Evolutionary conservation across 2,329 filamentous ascomycete genomes (phyloP), one percentile per base, ranked within the genome.

Genomic region (Drechslera avenae): DNA sequence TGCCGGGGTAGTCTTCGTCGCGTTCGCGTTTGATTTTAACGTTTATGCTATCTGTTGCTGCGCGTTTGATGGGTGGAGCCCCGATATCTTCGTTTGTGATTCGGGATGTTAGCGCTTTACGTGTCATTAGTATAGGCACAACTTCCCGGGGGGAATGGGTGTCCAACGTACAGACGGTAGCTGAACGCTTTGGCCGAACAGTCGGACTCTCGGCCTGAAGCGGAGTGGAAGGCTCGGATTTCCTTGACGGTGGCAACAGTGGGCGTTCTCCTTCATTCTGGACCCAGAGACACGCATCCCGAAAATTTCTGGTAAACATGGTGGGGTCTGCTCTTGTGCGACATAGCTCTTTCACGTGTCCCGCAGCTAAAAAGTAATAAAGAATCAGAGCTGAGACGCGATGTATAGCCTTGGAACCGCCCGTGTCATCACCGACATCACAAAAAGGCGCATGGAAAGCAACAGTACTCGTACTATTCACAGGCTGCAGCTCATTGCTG

Each of bases 111-210:
- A 42, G 59, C 30, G 50, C 53, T 63, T 28, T 10, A 28, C 26
- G 26, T 13, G 26, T 28, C 2, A 10, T 28, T 28, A 28, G 26
- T 13, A 28, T 3, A 28, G 26, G 4, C 12, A 9, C 30, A 9
- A 16, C 14, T 31, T 8, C 21, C 21, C 21, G 21, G 14, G 36
- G 53, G 32, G 4, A 23, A 23, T 23, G 9, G 13, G 6, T 5
- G 6, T 21, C 73, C 69, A 46, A 88, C 83, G 83, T 84, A 87
- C 12, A 90, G 83, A 23, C 83, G 75, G 6, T 85, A 84, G 35
- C 91, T 75, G 13, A 87, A 84, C 16, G 78, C 76, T 68, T 86
- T 86, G 18, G 88, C 87, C 54, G 85, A 79, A 62, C 60, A n/a
- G 56, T 40, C 13, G 62, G 45, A 4, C 40, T 44, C 5, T 64